phyloP scores from a whole-genome alignment of 441 rosid genomes.

The Populus hybrid region DNA sequence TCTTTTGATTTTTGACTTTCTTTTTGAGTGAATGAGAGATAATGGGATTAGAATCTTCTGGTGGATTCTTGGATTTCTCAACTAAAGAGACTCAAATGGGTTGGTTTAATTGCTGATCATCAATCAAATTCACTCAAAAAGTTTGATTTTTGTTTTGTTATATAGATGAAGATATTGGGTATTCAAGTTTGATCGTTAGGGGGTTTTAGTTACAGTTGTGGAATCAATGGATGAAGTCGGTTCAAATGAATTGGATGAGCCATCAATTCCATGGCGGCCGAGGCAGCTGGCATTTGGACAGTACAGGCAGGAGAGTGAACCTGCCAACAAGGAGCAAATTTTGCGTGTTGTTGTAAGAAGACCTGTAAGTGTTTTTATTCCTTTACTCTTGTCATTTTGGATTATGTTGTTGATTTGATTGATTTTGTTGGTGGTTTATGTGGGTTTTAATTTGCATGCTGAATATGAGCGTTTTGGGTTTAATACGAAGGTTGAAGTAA shows the following conservation, averaged over 20 bases:
- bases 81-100: constrained; percentile 14
- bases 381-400: constrained; percentile 8
- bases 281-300: constrained; percentile 61
- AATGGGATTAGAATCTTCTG: constrained; percentile 87
- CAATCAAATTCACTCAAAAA: not conserved
- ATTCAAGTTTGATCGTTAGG: constrained; percentile 35
- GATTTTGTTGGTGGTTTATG: constrained; percentile 10
- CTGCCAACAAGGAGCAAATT: constrained; percentile 33
- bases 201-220: constrained; percentile 10
- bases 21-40: constrained; percentile 31
- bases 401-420: constrained; percentile 10
- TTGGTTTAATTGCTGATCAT: constrained; percentile 33
- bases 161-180: constrained; percentile 26
- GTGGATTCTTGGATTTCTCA: constrained; percentile 38
- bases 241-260: constrained; percentile 38
- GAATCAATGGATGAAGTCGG: constrained; percentile 62
- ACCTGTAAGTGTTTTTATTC: constrained; percentile 55
- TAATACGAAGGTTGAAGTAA: not conserved
- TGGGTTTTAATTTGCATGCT: constrained; percentile 15
- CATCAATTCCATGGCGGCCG: constrained; percentile 63
- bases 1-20: constrained; percentile 19
- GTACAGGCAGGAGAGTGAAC: constrained; percentile 30
- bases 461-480: constrained; percentile 10
- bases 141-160: not conserved
- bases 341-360: constrained; percentile 55